Conservation (phyloP, 2,329 filamentous ascomycete species). For the Hypoxylon rubiginosum region DNA sequence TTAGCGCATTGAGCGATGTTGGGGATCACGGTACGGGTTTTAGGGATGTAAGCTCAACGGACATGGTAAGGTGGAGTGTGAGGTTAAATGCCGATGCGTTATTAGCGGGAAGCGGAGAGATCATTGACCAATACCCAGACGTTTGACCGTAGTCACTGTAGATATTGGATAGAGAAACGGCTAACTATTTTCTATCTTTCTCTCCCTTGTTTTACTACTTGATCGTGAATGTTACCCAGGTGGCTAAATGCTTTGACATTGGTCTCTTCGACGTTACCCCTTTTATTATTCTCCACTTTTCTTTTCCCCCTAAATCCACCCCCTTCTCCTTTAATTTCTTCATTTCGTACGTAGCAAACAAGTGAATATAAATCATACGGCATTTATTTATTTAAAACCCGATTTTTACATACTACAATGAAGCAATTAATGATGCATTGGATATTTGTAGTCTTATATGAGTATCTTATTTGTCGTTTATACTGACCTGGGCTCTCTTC, state of each 20-base stretch:
- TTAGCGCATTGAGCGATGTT: conserved; percentile 53
- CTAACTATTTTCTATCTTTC: too few relatives aligned
- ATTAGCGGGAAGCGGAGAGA: conserved; percentile 50
- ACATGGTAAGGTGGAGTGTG: conserved; percentile 57
- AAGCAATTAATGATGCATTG: neutral
- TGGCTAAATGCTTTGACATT: too few relatives aligned
- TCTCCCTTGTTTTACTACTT: too few relatives aligned
- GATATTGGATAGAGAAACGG: too few relatives aligned
- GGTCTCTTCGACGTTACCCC: neutral
- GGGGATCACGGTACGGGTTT: conserved; percentile 47
- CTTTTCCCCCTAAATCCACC: too few relatives aligned
- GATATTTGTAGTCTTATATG: too few relatives aligned
- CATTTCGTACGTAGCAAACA: too few relatives aligned
- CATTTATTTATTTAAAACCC: neutral
- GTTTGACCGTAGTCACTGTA: too few relatives aligned
- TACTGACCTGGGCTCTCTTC: neutral
- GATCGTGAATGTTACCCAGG: too few relatives aligned
- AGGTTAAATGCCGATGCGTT: conserved; percentile 55
- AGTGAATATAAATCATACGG: too few relatives aligned
- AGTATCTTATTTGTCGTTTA: neutral
- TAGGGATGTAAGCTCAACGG: conserved; percentile 47
- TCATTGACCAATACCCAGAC: conserved; percentile 48
- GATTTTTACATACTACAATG: neutral
- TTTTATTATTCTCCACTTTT: neutral
- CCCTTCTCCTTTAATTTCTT: neutral